These are phyloP conservation scores for Polytrichum formosum DNA, from an alignment of 225 moss, liverwort and hornwort species.

Conservation along the genomic window DNA sequence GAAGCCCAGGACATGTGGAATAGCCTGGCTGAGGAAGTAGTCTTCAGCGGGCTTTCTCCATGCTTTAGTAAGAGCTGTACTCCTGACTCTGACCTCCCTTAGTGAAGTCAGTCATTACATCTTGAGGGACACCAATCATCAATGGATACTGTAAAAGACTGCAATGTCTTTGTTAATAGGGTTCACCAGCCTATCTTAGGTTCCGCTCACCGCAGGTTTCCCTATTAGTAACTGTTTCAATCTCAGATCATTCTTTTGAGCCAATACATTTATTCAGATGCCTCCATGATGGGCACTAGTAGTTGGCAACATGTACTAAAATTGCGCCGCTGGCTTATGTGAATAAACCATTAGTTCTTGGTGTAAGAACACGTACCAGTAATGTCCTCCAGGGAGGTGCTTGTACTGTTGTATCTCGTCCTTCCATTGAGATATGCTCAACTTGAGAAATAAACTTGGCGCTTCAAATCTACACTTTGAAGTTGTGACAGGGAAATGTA, in stretches of 20 bases:
- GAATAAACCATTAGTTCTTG: conserved; percentile 56
- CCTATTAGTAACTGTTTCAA: conserved; percentile 28
- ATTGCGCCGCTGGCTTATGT: conserved; percentile 51
- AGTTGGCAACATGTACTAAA: conserved; percentile 52
- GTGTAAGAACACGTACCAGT: conserved; percentile 42
- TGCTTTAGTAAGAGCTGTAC: conserved; percentile 10
- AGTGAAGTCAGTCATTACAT: not conserved
- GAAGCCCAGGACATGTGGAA: not conserved
- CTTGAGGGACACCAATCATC: not conserved
- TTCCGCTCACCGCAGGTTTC: conserved; percentile 21
- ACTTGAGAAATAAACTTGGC: conserved; percentile 55
- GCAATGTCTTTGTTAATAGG: conserved; percentile 16
- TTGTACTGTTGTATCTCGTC: conserved; percentile 24
- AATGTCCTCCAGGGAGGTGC: conserved; percentile 18
- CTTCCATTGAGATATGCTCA: conserved; percentile 31
- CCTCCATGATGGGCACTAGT: conserved; percentile 47
- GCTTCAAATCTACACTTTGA: conserved; percentile 18
- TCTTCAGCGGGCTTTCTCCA: not conserved
- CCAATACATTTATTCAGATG: conserved; percentile 65
- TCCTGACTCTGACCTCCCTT: not conserved
- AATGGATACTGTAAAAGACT: conserved; percentile 4
- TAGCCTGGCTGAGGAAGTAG: conserved; percentile 3
- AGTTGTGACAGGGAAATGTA: too few species aligned
- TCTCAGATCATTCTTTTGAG: conserved; percentile 59
- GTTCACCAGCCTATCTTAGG: conserved; percentile 22